Evolutionary conservation across 2,329 filamentous ascomycete genomes (phyloP), one percentile per base, ranked within the genome.

Genomic region (Pseudopithomyces maydicus): DNA sequence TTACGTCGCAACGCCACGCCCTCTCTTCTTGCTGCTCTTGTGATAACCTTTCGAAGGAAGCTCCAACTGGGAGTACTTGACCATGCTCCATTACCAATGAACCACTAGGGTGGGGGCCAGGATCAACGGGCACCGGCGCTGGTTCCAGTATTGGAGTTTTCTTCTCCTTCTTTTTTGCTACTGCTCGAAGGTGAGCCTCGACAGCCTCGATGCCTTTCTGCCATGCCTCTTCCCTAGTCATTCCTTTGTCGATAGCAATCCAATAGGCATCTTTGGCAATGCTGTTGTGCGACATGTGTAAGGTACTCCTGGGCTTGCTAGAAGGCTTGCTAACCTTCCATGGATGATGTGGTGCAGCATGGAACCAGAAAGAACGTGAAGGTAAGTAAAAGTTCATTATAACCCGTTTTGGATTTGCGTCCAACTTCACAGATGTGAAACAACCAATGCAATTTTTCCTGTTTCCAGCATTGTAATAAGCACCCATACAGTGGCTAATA

Each of bases 341-440:
- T 35, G 43, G 49, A 1, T 55, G 36, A 12, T 38, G 52, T 14
- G 62, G 63, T 8, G 62, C 56, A 3, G 62, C 48, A 33, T 72
- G 69, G 32, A 57, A 50, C 22, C 38, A 61, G 26, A 57, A 58
- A 0, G 61, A 55, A 7, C 50, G 62, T 2, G 58, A 41, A 2
- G 68, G 70, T 20, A 72, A 15, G 43, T 69, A 71, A 50, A 73
- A 73, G 36, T 71, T 67, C 69, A 71, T 71, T 2, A n/a, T 5
- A 3, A 42, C 52, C 2, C 26, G 39, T 17, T 59, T 58, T 6
- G 38, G 32, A 2, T 63, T 64, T 38, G 14, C 35, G 14, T 38
- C 35, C 3, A 61, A 50, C 2, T 41, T 56, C 14, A 65, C 36
- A 17, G 65, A 52, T 3, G 63, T 67, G 35, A 61, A 59, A 32